Conservation (phyloP, 1,139 yeast genomes). For the Debaryomyces coudertii region DNA sequence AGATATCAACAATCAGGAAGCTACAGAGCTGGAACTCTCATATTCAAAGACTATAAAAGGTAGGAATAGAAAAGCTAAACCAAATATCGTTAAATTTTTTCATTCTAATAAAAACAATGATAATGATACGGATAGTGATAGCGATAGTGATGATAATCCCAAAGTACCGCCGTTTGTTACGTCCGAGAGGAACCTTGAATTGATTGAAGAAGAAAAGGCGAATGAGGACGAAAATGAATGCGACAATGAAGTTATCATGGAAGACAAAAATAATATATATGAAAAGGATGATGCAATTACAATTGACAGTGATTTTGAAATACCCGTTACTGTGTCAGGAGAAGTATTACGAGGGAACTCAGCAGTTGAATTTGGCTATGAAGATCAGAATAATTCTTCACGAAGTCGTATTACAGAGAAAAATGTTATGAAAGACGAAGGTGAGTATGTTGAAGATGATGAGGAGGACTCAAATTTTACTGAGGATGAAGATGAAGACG, state of each 20-base stretch:
- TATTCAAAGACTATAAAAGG: constrained; percentile 21
- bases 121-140: constrained; percentile 25
- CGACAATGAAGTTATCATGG: not conserved
- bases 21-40: constrained; percentile 13
- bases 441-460: not conserved
- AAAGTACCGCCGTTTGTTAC: constrained; percentile 10
- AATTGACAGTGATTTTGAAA: constrained; percentile 40
- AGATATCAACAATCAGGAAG: not conserved
- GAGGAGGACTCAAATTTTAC: constrained; percentile 17
- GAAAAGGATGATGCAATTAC: constrained; percentile 24
- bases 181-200: constrained; percentile 17
- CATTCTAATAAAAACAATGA: constrained; percentile 17
- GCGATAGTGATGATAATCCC: constrained; percentile 13
- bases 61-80: constrained; percentile 14
- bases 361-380: constrained; percentile 4
- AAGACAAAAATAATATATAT: not conserved
- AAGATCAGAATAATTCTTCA: not conserved
- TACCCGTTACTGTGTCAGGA: constrained; percentile 23
- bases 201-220: constrained; percentile 24
- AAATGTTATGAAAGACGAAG: constrained; percentile 7
- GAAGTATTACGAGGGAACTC: not conserved
- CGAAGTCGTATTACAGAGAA: not conserved
- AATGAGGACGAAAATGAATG: constrained; percentile 8
- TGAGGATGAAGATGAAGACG: constrained; percentile 20
- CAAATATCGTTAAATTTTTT: constrained; percentile 27